Base-by-base conservation (phyloP, 208 protist species). In the Phytomonas francai region DNA sequence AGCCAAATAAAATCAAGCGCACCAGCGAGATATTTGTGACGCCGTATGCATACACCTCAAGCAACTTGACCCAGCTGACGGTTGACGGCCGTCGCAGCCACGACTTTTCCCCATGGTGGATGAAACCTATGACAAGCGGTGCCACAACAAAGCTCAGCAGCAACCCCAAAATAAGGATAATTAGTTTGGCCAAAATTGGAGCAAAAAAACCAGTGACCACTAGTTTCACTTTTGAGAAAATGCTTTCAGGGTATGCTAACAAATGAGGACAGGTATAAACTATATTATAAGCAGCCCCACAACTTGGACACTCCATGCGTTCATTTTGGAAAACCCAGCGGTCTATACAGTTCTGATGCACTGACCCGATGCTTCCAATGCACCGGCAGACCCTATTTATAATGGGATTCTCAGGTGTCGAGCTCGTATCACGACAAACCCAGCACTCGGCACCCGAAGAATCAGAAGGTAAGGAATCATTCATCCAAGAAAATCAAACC, bases 291-390 rank as follows among this genome's bases (percentile, higher is more conserved):
- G 42, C 12, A 0, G 74, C 74, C 54, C 75, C 72, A 57, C 87
- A 93, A 68, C 76, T 89, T 28, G 68, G 71, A 67, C 87, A 93
- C 16, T 54, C 42, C 28, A 61, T 67, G 59, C 81, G 79, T 65
- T 67, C 68, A 56, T 83, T 68, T 22, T 78, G 68, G 32, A 89
- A 78, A 25, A 93, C 80, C 84, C 87, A 93, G 11, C 74, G 31
- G 63, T 88, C 75, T 39, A 93, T 88, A 63, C 87, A 93, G n/a
- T 69, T 72, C 49, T 77, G 75, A 59, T 93, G 87, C 34, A 90
- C 80, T 39, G 66, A 84, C 0, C 83, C 82, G 63, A 90, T 74
- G 22, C 74, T 81, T 7, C 84, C 84, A 63, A 78, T 73, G 59
- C 87, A 93, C 5, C 51, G 64, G 57, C 87, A 93, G 12, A 84